These are phyloP conservation scores for Venturia oleaginea DNA, from an alignment of 2,329 filamentous ascomycete genomes.

Conservation along the genomic window DNA sequence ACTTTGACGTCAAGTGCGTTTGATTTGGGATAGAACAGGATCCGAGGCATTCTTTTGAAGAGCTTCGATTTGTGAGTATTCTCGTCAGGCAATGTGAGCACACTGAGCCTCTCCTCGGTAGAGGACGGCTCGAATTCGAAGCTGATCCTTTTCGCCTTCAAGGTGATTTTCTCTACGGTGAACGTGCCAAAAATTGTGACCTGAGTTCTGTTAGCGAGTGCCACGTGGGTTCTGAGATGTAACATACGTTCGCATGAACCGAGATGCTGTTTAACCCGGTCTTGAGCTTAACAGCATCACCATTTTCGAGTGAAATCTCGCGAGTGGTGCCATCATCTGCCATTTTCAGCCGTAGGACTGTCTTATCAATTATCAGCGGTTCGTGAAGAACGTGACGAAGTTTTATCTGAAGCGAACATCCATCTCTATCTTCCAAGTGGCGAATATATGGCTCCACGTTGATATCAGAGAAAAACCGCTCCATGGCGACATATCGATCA, in stretches of 20 bases:
- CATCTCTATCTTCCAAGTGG: slow-evolving; percentile 64
- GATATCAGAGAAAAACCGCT: slow-evolving; percentile 64
- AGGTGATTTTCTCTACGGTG: slow-evolving; percentile 60
- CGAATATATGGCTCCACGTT: slow-evolving; percentile 57
- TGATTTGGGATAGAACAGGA: slow-evolving; percentile 50
- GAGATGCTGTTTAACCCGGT: slow-evolving; percentile 46
- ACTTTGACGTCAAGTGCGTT: slow-evolving; percentile 61
- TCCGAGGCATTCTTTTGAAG: slow-evolving; percentile 3
- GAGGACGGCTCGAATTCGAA: slow-evolving; percentile 54
- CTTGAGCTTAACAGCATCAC: slow-evolving; percentile 38
- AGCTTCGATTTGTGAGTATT: slow-evolving; percentile 4
- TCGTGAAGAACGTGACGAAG: slow-evolving; percentile 66
- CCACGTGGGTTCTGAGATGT: slow-evolving; percentile 22
- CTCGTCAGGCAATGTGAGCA: not conserved
- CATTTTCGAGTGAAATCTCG: slow-evolving; percentile 57
- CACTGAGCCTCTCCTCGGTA: slow-evolving; percentile 19
- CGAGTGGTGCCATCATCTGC: slow-evolving; percentile 45
- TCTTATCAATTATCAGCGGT: slow-evolving; percentile 55
- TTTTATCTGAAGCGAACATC: slow-evolving; percentile 60
- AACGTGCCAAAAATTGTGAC: slow-evolving; percentile 64
- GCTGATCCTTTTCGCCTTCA: slow-evolving; percentile 54
- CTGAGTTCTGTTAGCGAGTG: slow-evolving; percentile 34
- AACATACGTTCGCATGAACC: slow-evolving; percentile 37
- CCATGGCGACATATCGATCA: slow-evolving; percentile 59
- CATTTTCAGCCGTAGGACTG: slow-evolving; percentile 55